Base-by-base conservation (phyloP, 2,329 filamentous ascomycete genomes). In the Phialemoniopsis sp. region DNA sequence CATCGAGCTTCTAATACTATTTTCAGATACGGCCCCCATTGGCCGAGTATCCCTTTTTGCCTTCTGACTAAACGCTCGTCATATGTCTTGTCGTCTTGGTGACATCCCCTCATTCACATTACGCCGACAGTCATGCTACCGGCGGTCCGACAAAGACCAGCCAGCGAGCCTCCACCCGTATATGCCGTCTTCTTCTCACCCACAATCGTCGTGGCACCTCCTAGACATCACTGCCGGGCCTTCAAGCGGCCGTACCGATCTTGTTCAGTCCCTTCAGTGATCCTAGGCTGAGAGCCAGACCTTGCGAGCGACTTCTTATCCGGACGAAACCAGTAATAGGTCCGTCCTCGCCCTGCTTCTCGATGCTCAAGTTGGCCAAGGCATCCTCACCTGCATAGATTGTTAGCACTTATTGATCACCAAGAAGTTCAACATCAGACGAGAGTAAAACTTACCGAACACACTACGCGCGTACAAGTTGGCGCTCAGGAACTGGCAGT, bases 381-480 rank as follows among this genome's bases (percentile, higher is more conserved):
- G 93, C 93, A 69, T 98, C 93, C 87, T 98, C 93, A 48, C 93
- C 93, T 98, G 44, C 32, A 44, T 17, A 38, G 14, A 8, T 8
- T 40, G 38, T 63, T 53, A 63, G 50, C 34, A 41, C 19, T 31
- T 10, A 49, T 44, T 49, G 44, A 28, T 29, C 5, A 28, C 3
- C 6, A 34, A 13, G 32, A n/a, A 28, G 42, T 13, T 32, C n/a
- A n/a, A 37, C 26, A 35, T n/a, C 13, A 15, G 6, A 18, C 28
- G 15, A 3, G 15, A 30, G 15, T 28, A 29, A 7, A 56, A 78
- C 90, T 72, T 85, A 98, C 93, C 93, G 63, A 98, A 98, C 37
- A 98, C 91, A 60, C 90, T 97, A 54, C 89, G 82, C 46, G 93
- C 93, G 58, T 98, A 98, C 30, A 98, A 68, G 57, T 98, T 98